Percentiles rank a stretch among this genome's conserved stretches.
These are phyloP conservation scores for Cardiosporidium cionae DNA, from an alignment of 169 alveolate species.

Conservation along the genomic window DNA sequence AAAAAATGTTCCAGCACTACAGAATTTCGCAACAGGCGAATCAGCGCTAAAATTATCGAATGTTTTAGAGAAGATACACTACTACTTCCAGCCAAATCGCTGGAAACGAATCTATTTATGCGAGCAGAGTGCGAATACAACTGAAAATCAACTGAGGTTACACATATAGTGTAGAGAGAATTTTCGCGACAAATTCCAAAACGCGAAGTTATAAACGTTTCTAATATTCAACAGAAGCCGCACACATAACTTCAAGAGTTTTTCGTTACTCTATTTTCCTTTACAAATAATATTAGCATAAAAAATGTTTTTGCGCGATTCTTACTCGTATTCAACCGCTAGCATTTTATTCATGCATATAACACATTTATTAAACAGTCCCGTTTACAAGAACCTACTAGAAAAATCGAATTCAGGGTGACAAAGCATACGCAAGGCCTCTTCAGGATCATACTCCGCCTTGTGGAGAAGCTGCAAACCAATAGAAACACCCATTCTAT, in stretches of 20 bases:
- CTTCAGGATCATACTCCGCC: constrained; percentile 72
- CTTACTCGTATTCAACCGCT: neutral
- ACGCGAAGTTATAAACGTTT: no score
- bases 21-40: neutral
- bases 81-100: neutral
- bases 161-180: no score
- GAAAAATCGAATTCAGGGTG: constrained; percentile 55
- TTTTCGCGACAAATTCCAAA: no score
- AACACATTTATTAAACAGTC: neutral
- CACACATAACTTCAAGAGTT: no score
- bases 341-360: neutral
- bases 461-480: constrained; percentile 55
- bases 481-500: no score
- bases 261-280: no score
- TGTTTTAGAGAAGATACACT: neutral
- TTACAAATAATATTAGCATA: neutral
- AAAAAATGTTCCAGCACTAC: neutral
- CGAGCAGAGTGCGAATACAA: no score
- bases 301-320: neutral
- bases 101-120: neutral
- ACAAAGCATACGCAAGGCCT: constrained; percentile 59
- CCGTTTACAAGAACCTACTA: neutral
- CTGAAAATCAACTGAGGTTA: no score
- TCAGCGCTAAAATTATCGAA: neutral
- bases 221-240: no score